Evolutionary conservation across 2,329 filamentous ascomycete species (phyloP), one percentile per base, ranked within the genome.

Genomic region (Phialocephala subalpina): DNA sequence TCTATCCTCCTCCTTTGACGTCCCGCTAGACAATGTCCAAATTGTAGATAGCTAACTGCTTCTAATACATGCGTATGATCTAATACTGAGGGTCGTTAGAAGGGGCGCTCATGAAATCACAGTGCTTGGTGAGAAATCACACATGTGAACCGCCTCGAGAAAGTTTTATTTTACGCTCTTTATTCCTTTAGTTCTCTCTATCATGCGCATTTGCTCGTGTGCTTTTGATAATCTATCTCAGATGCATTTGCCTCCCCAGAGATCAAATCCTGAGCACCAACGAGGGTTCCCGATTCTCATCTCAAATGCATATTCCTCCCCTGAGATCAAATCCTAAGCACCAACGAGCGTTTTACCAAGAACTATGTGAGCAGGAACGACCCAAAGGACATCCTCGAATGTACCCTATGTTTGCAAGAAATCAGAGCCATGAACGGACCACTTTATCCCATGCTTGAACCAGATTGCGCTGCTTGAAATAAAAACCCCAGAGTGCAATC

Each of bases 371-470:
- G 36, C 38, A 59, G 27, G 42, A 33, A 49, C 58, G 9, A 33
- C 42, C 40, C n/a, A 40, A 22, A 49, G 58, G 42, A 56, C 53
- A 60, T 59, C 22, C 59, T 47, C 45, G n/a, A 9, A 40, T 66
- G 60, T 25, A 27, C 42, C 53, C 35, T 47, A 52, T 57, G 56
- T 63, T 42, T 29, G 49, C 49, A 25, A 49, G 45, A 53, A 29
- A 53, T 53, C 25, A 53, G 49, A 53, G 25, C 45, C 49, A 27
- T 49, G 9, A 42, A 53, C 25, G 49, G 40, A 60, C 52, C 60
- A 53, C 60, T 65, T 65, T 63, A 64, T 62, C 49, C 49, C 60
- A 58, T 67, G 62, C 60, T 55, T 33, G 33, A 56, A 61, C 47
- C 42, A 49, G 20, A 49, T 27, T 49, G 45, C 45, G n/a, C 45